These are phyloP conservation scores for Chenopodium quinoa DNA, from an alignment of 148 eudicot species.

Conservation along the genomic window DNA sequence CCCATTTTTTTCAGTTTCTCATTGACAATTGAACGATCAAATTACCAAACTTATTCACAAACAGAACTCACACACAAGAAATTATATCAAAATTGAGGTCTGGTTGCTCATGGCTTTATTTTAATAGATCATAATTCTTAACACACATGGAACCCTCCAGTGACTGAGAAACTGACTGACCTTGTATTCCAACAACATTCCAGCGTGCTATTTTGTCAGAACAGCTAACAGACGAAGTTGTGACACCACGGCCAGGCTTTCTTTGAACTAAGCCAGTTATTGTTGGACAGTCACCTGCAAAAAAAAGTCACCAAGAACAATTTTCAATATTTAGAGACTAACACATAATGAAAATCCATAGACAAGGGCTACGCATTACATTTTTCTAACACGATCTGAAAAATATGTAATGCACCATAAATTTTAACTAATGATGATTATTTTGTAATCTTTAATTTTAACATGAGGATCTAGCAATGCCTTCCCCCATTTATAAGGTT, in stretches of 20 bases:
- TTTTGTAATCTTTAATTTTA: background rate
- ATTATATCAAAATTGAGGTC: background rate
- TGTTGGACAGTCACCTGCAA: constrained; percentile 39
- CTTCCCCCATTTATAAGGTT: background rate
- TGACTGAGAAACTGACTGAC: constrained; percentile 31
- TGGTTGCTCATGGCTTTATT: background rate
- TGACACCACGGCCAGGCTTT: constrained; percentile 94
- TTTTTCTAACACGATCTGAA: background rate
- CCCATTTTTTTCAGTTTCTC: background rate
- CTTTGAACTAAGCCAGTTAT: constrained; percentile 66
- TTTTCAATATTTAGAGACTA: background rate
- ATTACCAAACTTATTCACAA: background rate
- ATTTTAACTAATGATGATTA: background rate
- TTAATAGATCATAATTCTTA: background rate
- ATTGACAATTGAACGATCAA: background rate
- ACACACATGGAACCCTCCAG: background rate
- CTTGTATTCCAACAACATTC: constrained; percentile 94
- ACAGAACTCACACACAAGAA: background rate
- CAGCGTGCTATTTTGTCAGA: constrained; percentile 98
- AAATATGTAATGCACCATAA: background rate
- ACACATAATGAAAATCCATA: background rate
- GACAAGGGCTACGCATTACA: background rate
- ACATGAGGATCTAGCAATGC: background rate
- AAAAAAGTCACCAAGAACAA: constrained; percentile 3
- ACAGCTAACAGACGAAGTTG: constrained; percentile 93